Base-by-base conservation (phyloP, 73 alveolate genomes). In the Paramecium octaurelia region DNA sequence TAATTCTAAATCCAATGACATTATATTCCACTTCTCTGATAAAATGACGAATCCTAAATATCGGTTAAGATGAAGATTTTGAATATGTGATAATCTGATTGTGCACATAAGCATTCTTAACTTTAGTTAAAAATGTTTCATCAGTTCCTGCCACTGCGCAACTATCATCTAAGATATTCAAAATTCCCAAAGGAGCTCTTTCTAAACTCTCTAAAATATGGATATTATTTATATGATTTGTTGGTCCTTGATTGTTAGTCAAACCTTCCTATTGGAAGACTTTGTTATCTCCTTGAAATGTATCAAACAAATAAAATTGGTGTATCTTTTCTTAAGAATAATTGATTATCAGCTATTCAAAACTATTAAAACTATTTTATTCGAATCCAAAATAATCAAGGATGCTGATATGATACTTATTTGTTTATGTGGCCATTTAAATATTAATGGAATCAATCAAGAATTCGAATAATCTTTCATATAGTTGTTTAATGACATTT, bases 331-430 rank as follows among this genome's bases (percentile, higher is more conserved):
- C 99, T 88, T 98, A 96, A 35, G 98, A 97, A 87, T 96, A 98
- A 88, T 98, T 98, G 68, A 98, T 98, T 92, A 98, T 93, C 85
- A 98, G 88, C 86, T 98, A 95, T 80, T 98, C 99, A 86, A 98
- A 98, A 44, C 95, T 94, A 93, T 98, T 98, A 58, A 94, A 98
- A 57, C 94, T 86, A 86, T 96, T 97, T 73, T 95, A 94, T 92
- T 98, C 99, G 92, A 98, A 98, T 2, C 99, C 99, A 86, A 96
- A 98, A 57, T 97, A 97, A 96, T 98, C 99, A 4, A 98, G 80
- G 21, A 98, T 44, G 21, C 23, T 59, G 0, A 59, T 64, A 23
- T 23, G 23, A 24, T 58, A 43, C 31, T 21, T 31, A 38, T 36
- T 18, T 16, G 12, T 16, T 64, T 87, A 35, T 23, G 94, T 88